phyloP scores from a whole-genome alignment of 495 filamentous ascomycete species.

The Lophium mytilinum region DNA sequence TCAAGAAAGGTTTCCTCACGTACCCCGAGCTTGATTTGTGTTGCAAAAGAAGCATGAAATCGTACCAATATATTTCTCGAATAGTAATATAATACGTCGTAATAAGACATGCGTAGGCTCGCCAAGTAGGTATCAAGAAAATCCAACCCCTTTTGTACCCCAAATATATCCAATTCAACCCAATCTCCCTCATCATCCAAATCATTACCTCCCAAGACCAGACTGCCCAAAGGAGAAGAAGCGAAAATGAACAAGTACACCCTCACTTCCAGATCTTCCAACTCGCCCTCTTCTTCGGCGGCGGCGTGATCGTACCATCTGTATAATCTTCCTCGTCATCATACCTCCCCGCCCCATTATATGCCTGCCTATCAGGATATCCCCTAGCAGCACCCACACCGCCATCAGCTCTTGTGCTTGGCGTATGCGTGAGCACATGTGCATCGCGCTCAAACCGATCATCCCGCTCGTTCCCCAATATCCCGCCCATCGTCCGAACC shows the following conservation, averaged over 20 bases:
- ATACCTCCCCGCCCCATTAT: slow-evolving; percentile 18
- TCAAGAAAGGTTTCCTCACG: no score
- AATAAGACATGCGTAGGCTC: no score
- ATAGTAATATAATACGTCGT: no score
- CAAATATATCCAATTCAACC: no score
- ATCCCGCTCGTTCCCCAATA: slow-evolving; percentile 15
- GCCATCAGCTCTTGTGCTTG: neutral
- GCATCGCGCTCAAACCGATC: slow-evolving; percentile 14
- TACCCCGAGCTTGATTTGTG: no score
- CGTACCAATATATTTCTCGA: no score
- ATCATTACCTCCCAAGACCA: no score
- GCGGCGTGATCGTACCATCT: neutral
- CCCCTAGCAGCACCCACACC: neutral
- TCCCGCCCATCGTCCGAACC: slow-evolving; percentile 21
- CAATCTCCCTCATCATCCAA: no score
- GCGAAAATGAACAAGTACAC: neutral
- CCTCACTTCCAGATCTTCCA: slow-evolving; percentile 25
- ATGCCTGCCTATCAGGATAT: neutral
- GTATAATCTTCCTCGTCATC: slow-evolving; percentile 1
- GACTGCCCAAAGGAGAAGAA: no score
- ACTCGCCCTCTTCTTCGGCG: slow-evolving; percentile 11
- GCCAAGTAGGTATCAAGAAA: no score
- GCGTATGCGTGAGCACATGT: neutral
- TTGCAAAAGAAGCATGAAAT: no score
- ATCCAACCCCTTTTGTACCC: no score